phyloP scores from a whole-genome alignment of 192 early-diverging fungal species.

The Dimargaris verticillata region DNA sequence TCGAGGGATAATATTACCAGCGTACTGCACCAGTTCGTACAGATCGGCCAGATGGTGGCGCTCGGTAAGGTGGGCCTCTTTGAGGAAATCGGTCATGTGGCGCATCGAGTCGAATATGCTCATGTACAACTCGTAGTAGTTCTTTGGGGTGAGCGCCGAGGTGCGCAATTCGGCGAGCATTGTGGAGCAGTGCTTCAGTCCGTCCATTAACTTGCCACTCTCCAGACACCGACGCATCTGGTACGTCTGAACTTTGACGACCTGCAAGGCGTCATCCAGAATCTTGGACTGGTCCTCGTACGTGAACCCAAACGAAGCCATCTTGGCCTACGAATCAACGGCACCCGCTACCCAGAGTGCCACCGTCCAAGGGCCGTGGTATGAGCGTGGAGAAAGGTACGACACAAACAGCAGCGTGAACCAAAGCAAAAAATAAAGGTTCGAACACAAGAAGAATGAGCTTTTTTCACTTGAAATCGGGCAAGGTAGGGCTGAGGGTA shows the following conservation, averaged over 20 bases:
- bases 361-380: too few relatives aligned
- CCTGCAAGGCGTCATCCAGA: conserved; percentile 78
- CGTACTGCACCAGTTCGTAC: conserved; percentile 97
- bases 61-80: conserved; percentile 72
- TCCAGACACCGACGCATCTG: conserved; percentile 91
- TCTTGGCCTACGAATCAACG: too few relatives aligned
- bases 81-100: conserved; percentile 79
- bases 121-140: conserved; percentile 99
- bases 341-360: too few relatives aligned
- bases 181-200: conserved; percentile 93
- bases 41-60: conserved; percentile 77
- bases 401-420: too few relatives aligned
- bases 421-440: too few relatives aligned
- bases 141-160: conserved; percentile 85
- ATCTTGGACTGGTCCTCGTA: conserved; percentile 76
- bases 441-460: too few relatives aligned
- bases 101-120: conserved; percentile 95
- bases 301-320: conserved; percentile 10
- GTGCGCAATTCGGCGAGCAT: conserved; percentile 96
- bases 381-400: too few relatives aligned
- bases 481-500: too few relatives aligned
- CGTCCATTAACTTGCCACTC: conserved; percentile 85
- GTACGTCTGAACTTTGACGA: conserved; percentile 86
- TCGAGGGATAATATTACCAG: conserved; percentile 95
- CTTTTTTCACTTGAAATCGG: too few relatives aligned